Evolutionary conservation across 345 rosid species (phyloP).

Genomic region (Aurinia saxatilis): DNA sequence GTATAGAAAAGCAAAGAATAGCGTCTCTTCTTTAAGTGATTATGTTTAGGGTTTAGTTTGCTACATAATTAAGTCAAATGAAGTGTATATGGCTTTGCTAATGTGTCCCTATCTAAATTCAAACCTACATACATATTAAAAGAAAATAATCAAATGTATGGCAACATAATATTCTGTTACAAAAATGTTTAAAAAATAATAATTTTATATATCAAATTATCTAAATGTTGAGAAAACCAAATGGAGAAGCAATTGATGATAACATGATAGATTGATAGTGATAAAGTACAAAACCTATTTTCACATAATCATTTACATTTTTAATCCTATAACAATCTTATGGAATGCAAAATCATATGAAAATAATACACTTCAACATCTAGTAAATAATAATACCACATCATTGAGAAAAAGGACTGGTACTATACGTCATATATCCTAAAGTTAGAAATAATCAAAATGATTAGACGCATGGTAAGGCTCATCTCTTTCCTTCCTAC

Average conservation of each 20-base stretch:
- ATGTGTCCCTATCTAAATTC: too few relatives aligned
- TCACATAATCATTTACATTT: constrained; percentile 10
- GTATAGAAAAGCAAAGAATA: too few relatives aligned
- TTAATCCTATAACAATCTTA: not conserved
- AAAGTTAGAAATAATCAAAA: constrained; percentile 69
- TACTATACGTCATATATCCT: not conserved
- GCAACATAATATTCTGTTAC: too few relatives aligned
- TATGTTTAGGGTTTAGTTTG: too few relatives aligned
- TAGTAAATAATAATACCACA: constrained; percentile 3
- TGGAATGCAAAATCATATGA: not conserved
- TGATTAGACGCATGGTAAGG: constrained; percentile 72
- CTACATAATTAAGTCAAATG: too few relatives aligned
- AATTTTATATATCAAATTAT: too few relatives aligned
- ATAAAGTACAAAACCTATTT: not conserved
- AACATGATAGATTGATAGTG: not conserved
- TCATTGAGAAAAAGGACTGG: not conserved
- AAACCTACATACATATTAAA: too few relatives aligned
- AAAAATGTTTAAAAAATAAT: too few relatives aligned
- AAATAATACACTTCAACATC: not conserved
- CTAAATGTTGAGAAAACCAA: not conserved
- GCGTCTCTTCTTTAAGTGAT: too few relatives aligned
- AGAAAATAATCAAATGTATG: too few relatives aligned
- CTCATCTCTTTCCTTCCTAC: constrained; percentile 63
- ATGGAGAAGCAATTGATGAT: not conserved
- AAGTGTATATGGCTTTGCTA: too few relatives aligned